Base-by-base conservation (phyloP, 1,284 basidiomycete genomes). In the Ceratobasidium sp. region DNA sequence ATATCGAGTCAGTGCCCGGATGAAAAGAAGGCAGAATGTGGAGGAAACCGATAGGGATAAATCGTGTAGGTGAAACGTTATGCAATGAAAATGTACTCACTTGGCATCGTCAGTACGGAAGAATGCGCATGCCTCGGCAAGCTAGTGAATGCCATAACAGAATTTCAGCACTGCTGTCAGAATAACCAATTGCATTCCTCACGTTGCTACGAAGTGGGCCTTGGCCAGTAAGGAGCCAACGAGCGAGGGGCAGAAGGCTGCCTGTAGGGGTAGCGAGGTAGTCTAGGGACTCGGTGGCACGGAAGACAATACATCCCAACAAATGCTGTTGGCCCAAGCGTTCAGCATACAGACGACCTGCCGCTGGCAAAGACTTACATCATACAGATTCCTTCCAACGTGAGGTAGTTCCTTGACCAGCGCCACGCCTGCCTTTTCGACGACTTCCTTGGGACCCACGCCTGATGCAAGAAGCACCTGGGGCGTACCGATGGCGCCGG, bases 211-310 rank as follows among this genome's bases (percentile, higher is more conserved):
- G 31, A 42, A 77, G 69, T 3, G 78, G 76, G 1, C 81, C 81
- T 5, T 64, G 76, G 2, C 78, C 77, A 22, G 68, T 73, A 1
- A 77, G 12, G 3, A 79, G 43, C 80, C 80, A 82, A 38, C 76
- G 72, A 3, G 75, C 3, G 27, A 81, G 71, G 0, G 76, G 76
- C 2, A 73, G 38, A 3, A 77, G 43, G 0, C 74, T 75, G 10
- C 67, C 57, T 17, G 77, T 20, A 0, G 78, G 77, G 22, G 74
- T 75, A 49, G 74, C 74, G 32, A 81, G 73, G 57, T 76, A 75
- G 56, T 82, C 77, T 25, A 78, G 72, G 3, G 79, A 72, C 12
- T 72, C 49, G 0, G 57, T 72, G 8, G 64, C 49, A 15, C 62
- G 69, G 60, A 70, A 72, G 31, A 65, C 40, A 4, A 68, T 29